phyloP scores from a whole-genome alignment of 495 filamentous ascomycete species.

The Xylaria longipes region DNA sequence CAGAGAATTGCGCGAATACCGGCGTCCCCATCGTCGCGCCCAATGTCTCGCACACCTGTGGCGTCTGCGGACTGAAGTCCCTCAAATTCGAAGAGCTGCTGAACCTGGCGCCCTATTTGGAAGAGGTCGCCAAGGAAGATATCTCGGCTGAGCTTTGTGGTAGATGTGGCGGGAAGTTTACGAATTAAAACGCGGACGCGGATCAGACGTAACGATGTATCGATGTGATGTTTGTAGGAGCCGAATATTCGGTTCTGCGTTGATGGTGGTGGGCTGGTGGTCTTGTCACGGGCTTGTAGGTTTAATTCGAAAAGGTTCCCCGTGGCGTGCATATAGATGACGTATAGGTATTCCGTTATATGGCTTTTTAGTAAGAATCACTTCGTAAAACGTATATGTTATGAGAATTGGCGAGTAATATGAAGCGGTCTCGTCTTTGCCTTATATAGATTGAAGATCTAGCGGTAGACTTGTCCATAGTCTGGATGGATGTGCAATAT shows the following conservation, averaged over 20 bases:
- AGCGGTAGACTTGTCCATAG: too few species aligned
- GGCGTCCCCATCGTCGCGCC: constrained; percentile 52
- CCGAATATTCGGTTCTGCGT: neutral
- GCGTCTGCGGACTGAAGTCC: constrained; percentile 50
- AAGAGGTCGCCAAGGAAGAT: constrained; percentile 38
- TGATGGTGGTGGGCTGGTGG: neutral
- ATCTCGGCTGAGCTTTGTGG: constrained; percentile 48
- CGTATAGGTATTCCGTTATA: neutral
- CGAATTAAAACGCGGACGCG: constrained; percentile 26
- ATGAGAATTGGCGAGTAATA: too few species aligned
- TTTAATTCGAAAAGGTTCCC: neutral
- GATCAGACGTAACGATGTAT: neutral
- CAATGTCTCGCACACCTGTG: constrained; percentile 50
- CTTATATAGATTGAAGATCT: too few species aligned
- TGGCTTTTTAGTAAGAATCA: neutral
- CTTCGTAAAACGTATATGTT: neutral
- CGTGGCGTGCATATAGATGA: neutral
- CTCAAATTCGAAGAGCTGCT: constrained; percentile 42
- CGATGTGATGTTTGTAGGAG: neutral
- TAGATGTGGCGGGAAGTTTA: constrained; percentile 55
- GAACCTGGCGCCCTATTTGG: constrained; percentile 36
- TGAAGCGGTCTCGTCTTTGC: too few species aligned
- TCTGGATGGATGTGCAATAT: too few species aligned
- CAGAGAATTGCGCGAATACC: constrained; percentile 47
- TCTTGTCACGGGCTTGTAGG: neutral